Percentiles rank a stretch among this genome's conserved stretches.
phyloP scores from a whole-genome alignment of 1,284 basidiomycete genomes.

The Tilletia walkeri region DNA sequence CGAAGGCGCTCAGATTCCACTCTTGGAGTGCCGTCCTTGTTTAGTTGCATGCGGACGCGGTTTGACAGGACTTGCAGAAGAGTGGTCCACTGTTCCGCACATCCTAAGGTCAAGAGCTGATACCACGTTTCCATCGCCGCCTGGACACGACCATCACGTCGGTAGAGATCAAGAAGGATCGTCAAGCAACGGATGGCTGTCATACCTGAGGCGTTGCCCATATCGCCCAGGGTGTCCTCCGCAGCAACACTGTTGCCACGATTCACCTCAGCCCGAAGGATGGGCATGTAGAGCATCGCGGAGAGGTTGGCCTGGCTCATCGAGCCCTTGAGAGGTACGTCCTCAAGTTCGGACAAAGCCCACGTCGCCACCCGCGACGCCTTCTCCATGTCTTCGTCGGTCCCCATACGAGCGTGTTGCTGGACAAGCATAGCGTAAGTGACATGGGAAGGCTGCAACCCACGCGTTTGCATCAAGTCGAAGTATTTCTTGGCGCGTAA shows the following conservation, averaged over 20 bases:
- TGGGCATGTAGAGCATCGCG: not conserved
- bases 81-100: conserved; percentile 3
- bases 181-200: conserved; percentile 7
- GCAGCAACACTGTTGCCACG: conserved; percentile 16
- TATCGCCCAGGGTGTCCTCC: conserved; percentile 1
- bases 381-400: conserved; percentile 32
- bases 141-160: conserved; percentile 12
- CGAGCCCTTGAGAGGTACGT: not conserved
- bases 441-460: conserved; percentile 69
- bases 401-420: conserved; percentile 39
- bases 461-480: conserved; percentile 70
- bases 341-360: conserved; percentile 33
- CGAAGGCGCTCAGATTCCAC: not conserved
- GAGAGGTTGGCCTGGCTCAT: conserved; percentile 19
- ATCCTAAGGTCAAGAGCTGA: not conserved
- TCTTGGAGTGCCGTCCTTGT: not conserved
- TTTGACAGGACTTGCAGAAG: not conserved
- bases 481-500: conserved; percentile 68
- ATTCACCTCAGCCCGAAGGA: conserved; percentile 7
- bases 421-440: conserved; percentile 69
- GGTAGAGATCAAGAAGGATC: conserved; percentile 9
- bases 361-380: conserved; percentile 30
- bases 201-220: not conserved
- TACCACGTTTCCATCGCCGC: conserved; percentile 3
- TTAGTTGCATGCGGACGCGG: not conserved